These are phyloP conservation scores for Lotmaria passim DNA, from an alignment of 208 protist genomes.

Conservation along the genomic window DNA sequence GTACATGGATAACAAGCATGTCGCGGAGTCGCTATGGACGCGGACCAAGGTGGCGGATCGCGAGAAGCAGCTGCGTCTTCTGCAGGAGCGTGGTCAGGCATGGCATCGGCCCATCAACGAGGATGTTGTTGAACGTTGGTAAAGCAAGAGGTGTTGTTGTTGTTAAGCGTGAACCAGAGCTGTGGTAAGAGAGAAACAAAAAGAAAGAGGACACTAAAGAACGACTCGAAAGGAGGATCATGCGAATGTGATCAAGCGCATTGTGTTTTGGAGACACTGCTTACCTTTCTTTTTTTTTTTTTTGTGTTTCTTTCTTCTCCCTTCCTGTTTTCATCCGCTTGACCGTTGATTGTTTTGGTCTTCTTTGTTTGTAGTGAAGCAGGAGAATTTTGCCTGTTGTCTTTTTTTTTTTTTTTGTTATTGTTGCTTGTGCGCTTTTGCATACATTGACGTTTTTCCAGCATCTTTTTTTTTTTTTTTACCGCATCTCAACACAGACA, in stretches of 20 bases:
- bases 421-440: too few species aligned
- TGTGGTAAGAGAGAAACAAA: too few species aligned
- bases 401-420: background rate
- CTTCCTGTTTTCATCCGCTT: background rate
- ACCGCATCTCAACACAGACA: too few species aligned
- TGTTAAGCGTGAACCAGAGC: too few species aligned
- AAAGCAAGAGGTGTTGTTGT: background rate
- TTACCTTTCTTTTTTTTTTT: background rate
- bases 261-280: background rate
- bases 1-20: conserved; percentile 93
- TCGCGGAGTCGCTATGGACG: conserved; percentile 91
- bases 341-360: background rate
- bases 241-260: background rate
- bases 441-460: background rate
- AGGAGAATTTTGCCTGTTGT: too few species aligned
- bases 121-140: conserved; percentile 68
- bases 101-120: conserved; percentile 89
- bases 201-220: background rate
- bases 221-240: background rate
- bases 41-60: conserved; percentile 77
- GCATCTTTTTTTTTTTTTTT: too few species aligned
- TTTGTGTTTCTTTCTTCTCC: background rate
- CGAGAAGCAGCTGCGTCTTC: conserved; percentile 71
- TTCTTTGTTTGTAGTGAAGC: too few species aligned
- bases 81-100: conserved; percentile 85